Evolutionary conservation across 176 grass and related monocot species (phyloP).

Genomic region (Triticum monococcum): DNA sequence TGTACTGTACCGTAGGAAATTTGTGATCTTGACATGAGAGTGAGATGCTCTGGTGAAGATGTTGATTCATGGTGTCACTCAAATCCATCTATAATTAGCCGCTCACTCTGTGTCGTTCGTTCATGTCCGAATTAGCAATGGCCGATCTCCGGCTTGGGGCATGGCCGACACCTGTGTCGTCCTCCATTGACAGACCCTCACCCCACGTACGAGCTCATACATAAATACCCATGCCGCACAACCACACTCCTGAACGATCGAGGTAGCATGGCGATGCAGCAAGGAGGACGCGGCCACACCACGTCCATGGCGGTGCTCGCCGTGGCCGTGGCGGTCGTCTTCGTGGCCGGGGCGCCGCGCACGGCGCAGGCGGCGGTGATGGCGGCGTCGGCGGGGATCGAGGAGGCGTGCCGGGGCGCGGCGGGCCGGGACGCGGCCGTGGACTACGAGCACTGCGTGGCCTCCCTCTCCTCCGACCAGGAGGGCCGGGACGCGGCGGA

Average conservation of each 20-base stretch:
- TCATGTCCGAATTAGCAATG: not conserved
- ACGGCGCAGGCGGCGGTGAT: not conserved
- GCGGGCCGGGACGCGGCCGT: not conserved
- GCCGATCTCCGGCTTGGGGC: not conserved
- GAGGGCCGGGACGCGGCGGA: conserved; percentile 19
- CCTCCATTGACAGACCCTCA: not conserved
- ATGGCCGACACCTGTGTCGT: not conserved
- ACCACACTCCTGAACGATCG: not conserved
- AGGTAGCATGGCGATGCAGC: not conserved
- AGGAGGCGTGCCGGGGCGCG: conserved; percentile 40
- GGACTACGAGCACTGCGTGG: conserved; percentile 42
- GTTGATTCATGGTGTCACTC: no score
- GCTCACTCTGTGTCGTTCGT: not conserved
- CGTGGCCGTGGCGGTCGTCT: not conserved
- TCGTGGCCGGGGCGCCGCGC: not conserved
- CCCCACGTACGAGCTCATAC: not conserved
- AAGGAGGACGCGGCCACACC: not conserved
- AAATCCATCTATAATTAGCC: not conserved
- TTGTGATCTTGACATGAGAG: no score
- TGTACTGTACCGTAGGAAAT: no score
- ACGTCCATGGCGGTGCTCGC: not conserved
- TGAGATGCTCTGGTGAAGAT: no score
- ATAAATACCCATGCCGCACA: not conserved
- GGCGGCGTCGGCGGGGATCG: not conserved
- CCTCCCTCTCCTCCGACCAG: conserved; percentile 14